phyloP scores from a whole-genome alignment of 306 rosid species.

The Spatholobus suberectus region DNA sequence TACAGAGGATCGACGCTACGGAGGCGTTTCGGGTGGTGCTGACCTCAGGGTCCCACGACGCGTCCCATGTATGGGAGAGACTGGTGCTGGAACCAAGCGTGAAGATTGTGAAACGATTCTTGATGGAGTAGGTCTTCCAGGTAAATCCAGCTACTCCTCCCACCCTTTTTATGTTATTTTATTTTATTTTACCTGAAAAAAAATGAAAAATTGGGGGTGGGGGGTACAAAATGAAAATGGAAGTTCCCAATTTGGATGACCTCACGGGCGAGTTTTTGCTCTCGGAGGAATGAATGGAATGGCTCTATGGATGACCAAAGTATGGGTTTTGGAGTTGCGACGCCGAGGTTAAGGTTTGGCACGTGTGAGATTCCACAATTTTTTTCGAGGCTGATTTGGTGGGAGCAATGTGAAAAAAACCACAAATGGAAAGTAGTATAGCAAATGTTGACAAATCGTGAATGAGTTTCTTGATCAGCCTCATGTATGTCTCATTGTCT shows the following conservation, averaged over 20 bases:
- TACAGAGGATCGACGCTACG: conserved; percentile 80
- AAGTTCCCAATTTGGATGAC: not conserved
- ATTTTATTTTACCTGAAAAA: conserved; percentile 7
- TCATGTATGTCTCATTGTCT: conserved; percentile 19
- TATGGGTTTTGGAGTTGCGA: conserved; percentile 22
- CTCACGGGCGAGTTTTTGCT: not conserved
- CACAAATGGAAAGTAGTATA: not conserved
- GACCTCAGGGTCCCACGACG: conserved; percentile 56
- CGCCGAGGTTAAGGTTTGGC: not conserved
- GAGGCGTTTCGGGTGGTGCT: conserved; percentile 65
- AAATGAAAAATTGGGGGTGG: not conserved
- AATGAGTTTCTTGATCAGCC: conserved; percentile 30
- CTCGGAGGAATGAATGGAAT: not conserved
- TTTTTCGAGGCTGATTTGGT: conserved; percentile 21
- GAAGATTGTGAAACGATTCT: conserved; percentile 91
- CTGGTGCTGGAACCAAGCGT: conserved; percentile 87
- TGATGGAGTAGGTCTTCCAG: conserved; percentile 91
- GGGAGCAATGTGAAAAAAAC: not conserved
- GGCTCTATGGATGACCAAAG: too few relatives aligned
- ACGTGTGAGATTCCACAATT: conserved; percentile 25
- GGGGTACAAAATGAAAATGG: conserved; percentile 30
- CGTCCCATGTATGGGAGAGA: conserved; percentile 72
- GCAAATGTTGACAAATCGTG: conserved; percentile 37
- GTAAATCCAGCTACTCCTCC: conserved; percentile 46
- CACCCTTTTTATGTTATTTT: not conserved